Evolutionary conservation across 208 protist genomes (phyloP).

Genomic region (Angomonas deanei): DNA sequence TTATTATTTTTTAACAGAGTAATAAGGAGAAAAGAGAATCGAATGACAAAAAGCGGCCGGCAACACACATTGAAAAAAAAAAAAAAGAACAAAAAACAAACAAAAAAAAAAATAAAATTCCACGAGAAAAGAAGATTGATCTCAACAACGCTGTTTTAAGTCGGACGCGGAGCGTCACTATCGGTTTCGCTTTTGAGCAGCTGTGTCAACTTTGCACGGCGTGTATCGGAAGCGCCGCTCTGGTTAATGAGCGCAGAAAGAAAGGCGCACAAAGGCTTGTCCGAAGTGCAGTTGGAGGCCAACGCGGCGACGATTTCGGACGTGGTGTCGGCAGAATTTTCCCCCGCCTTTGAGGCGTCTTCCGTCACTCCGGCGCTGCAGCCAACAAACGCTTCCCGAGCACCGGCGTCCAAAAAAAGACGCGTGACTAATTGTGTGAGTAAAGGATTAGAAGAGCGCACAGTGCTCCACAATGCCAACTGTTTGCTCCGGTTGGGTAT

Average conservation of each 20-base stretch:
- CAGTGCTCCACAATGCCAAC: neutral
- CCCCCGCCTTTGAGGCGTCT: too few relatives aligned
- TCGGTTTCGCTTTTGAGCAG: neutral
- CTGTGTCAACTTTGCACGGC: neutral
- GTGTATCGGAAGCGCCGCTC: slow-evolving; percentile 1
- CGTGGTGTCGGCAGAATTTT: slow-evolving; percentile 15
- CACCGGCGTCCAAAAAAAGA: too few relatives aligned
- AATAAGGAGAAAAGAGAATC: neutral
- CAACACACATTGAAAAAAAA: slow-evolving; percentile 7
- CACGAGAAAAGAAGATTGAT: too few relatives aligned
- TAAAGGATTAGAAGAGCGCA: neutral
- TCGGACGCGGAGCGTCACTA: neutral
- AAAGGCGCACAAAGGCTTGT: slow-evolving; percentile 10
- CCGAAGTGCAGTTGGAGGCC: slow-evolving; percentile 54
- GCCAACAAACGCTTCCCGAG: too few relatives aligned
- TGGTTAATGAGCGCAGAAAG: slow-evolving; percentile 3
- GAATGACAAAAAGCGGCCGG: slow-evolving; percentile 7
- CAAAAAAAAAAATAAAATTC: slow-evolving; percentile 22
- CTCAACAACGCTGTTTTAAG: too few relatives aligned
- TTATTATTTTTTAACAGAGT: slow-evolving; percentile 3
- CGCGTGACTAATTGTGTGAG: too few relatives aligned
- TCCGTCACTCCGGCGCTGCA: too few relatives aligned
- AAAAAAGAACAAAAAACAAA: slow-evolving; percentile 18
- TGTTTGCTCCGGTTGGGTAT: neutral
- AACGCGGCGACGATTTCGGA: slow-evolving; percentile 56